Evolutionary conservation across 306 rosid genomes (phyloP), one percentile per base, ranked within the genome.

Genomic region (Senna tora): DNA sequence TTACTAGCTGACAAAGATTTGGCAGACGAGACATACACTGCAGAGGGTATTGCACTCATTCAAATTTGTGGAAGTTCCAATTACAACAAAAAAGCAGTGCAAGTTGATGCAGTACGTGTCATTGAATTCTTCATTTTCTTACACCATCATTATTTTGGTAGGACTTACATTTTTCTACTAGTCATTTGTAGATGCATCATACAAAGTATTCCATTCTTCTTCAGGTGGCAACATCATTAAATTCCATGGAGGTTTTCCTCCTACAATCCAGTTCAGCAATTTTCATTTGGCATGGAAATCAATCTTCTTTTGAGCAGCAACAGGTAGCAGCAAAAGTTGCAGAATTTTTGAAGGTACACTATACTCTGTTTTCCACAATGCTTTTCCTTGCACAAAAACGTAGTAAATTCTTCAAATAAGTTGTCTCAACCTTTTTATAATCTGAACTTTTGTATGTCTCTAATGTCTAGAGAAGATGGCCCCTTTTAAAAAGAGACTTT

Each of bases 201-300:
- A 61, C 45, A 50, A 22, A 9, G 56, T 45, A 32, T 77, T 30
- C 77, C 60, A 6, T 83, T 73, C 54, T 73, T 85, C 32, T 83
- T 70, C 79, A 94, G 98, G 97, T 84, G 67, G 91, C 98, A 66
- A 62, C 88, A n/a, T 94, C 98, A 43, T 77, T 94, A 85, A 94
- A 78, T 87, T 86, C 98, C 47, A 56, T 78, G 0, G 95, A 91
- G 83, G 89, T 96, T 72, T 91, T 89, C 79, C 73, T 94, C 72
- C 84, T 91, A 77, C 98, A 94, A 87, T 84, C 97, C 66, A 87
- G 97, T 71, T 84, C 96, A 73, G 73, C 91, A 73, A 65, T 89
- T 66, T 91, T 87, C 82, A 43, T 71, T 61, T 94, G 98, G 98
- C 96, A 86, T 62, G 98, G 97, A 75, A 91, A 82, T 71, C 92